Conservation (phyloP, 352 stramenopile species). For the Pythium periplocum region DNA sequence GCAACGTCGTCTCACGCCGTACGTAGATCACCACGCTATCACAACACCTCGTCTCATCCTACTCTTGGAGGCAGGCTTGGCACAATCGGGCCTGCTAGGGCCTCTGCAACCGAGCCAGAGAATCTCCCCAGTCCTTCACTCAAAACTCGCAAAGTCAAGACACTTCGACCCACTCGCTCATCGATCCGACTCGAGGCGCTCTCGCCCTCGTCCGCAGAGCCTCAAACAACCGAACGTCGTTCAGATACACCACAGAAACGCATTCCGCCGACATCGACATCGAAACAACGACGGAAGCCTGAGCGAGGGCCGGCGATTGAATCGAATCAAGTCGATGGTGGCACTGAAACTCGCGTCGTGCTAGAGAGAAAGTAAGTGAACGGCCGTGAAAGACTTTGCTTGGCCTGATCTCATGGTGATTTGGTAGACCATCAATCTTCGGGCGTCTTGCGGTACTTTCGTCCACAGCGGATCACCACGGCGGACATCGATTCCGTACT, state of each 20-base stretch:
- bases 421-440: no score
- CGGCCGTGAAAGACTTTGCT: no score
- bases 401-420: no score
- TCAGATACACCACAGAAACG: background rate
- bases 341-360: background rate
- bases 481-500: constrained; percentile 15
- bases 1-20: constrained; percentile 39
- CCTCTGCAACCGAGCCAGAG: no score
- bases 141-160: background rate
- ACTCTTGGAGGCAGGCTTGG: no score
- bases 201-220: background rate
- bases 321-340: background rate
- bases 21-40: constrained; percentile 5
- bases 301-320: background rate
- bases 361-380: no score
- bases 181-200: constrained; percentile 17
- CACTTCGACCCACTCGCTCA: constrained; percentile 10
- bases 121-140: no score
- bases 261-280: background rate
- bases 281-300: background rate
- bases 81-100: no score
- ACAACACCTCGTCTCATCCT: no score
- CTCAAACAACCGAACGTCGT: background rate
- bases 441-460: no score
- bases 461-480: constrained; percentile 1